phyloP scores from a whole-genome alignment of 495 filamentous ascomycete genomes.

The Aspergillus hancockii region DNA sequence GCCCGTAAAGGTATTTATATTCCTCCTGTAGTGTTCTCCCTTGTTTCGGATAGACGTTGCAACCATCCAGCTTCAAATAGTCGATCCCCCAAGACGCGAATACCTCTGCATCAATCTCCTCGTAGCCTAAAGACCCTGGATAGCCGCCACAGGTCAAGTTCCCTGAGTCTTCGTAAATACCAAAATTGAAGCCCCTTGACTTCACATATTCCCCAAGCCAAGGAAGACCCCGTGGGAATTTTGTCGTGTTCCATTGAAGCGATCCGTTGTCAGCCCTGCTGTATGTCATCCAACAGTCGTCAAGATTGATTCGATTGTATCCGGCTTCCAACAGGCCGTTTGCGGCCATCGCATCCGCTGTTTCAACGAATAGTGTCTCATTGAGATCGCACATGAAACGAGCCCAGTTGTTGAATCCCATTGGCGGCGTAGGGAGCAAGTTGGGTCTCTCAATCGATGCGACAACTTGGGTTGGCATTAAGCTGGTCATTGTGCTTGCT shows the following conservation, averaged over 20 bases:
- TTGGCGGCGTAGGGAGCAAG: conserved; percentile 39
- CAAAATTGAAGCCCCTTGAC: conserved; percentile 35
- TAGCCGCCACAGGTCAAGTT: conserved; percentile 44
- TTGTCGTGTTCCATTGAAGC: conserved; percentile 36
- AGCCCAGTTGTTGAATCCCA: conserved; percentile 50
- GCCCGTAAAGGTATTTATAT: conserved; percentile 32
- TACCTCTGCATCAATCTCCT: conserved; percentile 37
- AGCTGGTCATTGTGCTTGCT: neutral
- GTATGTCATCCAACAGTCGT: conserved; percentile 45
- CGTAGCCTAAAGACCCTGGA: conserved; percentile 38
- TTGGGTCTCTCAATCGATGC: conserved; percentile 21
- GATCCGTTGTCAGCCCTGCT: conserved; percentile 31
- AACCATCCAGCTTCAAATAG: conserved; percentile 45
- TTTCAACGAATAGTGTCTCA: conserved; percentile 43
- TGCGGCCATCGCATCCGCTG: conserved; percentile 37
- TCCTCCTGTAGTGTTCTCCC: conserved; percentile 28
- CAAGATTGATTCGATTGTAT: conserved; percentile 43
- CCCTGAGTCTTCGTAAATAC: conserved; percentile 44
- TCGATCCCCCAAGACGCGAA: conserved; percentile 45
- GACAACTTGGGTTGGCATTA: conserved; percentile 7
- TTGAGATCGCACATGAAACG: conserved; percentile 45
- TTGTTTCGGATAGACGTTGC: conserved; percentile 33
- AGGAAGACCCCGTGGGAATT: conserved; percentile 41
- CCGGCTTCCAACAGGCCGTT: conserved; percentile 40
- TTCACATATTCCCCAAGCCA: conserved; percentile 39